A percentile compares a stretch with the other conserved stretches of the same genome.
phyloP scores from a whole-genome alignment of 306 rosid genomes.

The Citrullus mucosospermus region DNA sequence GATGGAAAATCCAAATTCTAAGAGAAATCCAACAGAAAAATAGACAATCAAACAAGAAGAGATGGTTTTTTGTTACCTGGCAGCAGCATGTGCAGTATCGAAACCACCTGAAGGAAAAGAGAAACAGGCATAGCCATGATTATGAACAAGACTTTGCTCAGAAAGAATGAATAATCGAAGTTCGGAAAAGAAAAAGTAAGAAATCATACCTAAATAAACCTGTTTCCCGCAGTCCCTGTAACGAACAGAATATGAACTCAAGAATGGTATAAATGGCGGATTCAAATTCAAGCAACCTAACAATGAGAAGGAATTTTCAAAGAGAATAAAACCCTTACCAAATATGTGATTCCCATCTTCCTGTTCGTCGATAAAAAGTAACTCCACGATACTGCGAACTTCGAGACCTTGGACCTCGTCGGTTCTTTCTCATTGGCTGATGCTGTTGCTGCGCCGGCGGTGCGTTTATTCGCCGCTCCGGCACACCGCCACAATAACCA shows the following conservation, averaged over 20 bases:
- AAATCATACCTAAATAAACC: constrained; percentile 63
- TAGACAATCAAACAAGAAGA: background rate
- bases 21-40: background rate
- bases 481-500: background rate
- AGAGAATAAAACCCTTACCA: constrained; percentile 31
- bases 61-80: constrained; percentile 31
- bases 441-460: constrained; percentile 20
- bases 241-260: background rate
- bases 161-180: background rate
- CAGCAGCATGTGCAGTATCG: constrained; percentile 92
- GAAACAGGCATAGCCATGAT: background rate
- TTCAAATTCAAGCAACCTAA: constrained; percentile 5
- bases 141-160: background rate
- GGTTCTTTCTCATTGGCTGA: constrained; percentile 55
- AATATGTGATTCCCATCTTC: constrained; percentile 97
- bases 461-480: background rate
- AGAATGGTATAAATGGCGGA: background rate
- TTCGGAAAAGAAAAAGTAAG: background rate
- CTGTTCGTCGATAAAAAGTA: constrained; percentile 84
- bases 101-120: constrained; percentile 50
- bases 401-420: constrained; percentile 89
- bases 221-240: constrained; percentile 94
- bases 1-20: background rate
- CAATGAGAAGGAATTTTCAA: background rate
- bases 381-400: constrained; percentile 98